Conservation (phyloP, 805 yeast genomes). For the Sugiyamaella valdiviana region DNA sequence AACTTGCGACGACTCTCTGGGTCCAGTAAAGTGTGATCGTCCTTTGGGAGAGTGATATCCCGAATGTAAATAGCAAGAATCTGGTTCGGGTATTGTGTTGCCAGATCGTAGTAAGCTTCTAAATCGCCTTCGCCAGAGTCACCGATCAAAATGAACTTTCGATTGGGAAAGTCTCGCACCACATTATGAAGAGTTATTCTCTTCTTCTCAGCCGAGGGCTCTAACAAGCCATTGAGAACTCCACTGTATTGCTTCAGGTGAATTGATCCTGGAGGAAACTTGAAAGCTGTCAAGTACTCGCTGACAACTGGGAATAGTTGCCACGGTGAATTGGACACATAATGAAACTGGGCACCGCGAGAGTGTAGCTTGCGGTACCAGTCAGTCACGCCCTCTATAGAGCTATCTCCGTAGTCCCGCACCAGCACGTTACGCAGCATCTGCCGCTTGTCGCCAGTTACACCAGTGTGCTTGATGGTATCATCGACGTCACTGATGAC, state of each 20-base stretch:
- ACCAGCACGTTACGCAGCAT: slow-evolving; percentile 73
- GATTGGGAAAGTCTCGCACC: slow-evolving; percentile 63
- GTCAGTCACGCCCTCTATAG: slow-evolving; percentile 62
- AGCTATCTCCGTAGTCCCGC: slow-evolving; percentile 59
- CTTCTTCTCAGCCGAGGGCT: slow-evolving; percentile 81
- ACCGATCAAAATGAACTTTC: slow-evolving; percentile 80
- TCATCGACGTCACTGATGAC: slow-evolving; percentile 92
- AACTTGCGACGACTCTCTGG: background rate
- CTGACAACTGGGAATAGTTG: slow-evolving; percentile 63
- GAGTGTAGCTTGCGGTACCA: slow-evolving; percentile 59
- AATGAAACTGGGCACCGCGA: slow-evolving; percentile 61
- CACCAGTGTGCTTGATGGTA: slow-evolving; percentile 86
- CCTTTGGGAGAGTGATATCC: slow-evolving; percentile 45
- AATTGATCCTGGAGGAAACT: slow-evolving; percentile 73
- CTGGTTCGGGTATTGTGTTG: slow-evolving; percentile 53
- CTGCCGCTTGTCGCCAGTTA: slow-evolving; percentile 78
- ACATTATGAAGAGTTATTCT: slow-evolving; percentile 56
- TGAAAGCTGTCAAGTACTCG: slow-evolving; percentile 48
- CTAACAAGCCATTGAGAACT: slow-evolving; percentile 71
- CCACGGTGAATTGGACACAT: slow-evolving; percentile 95
- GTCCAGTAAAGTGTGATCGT: slow-evolving; percentile 23
- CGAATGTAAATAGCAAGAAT: slow-evolving; percentile 74
- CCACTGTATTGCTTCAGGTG: slow-evolving; percentile 86
- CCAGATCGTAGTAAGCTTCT: slow-evolving; percentile 78
- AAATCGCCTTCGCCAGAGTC: slow-evolving; percentile 95